These are phyloP conservation scores for Stylosanthes scabra DNA, from an alignment of 331 rosid genomes.

Conservation along the genomic window DNA sequence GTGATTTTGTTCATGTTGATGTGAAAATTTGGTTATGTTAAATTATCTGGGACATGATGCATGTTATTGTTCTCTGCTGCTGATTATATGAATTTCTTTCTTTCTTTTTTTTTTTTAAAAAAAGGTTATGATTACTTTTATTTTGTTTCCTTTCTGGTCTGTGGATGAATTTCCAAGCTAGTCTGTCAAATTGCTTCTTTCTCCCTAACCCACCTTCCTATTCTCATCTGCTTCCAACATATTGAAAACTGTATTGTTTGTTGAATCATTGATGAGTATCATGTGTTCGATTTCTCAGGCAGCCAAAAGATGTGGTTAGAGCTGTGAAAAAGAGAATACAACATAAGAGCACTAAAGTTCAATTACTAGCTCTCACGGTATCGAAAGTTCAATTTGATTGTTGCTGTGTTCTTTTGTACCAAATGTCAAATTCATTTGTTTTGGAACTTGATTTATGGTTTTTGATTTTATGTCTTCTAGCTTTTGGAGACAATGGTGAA, in stretches of 20 bases:
- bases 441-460: constrained; percentile 43
- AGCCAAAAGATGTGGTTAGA: constrained; percentile 95
- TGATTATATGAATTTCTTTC: neutral
- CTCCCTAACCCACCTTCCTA: neutral
- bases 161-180: constrained; percentile 24
- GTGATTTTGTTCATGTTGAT: neutral
- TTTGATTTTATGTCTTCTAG: constrained; percentile 52
- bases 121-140: constrained; percentile 8
- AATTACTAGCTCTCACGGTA: constrained; percentile 90
- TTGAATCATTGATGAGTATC: constrained; percentile 38
- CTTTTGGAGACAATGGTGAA: constrained; percentile 99
- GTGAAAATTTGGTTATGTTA: constrained; percentile 15
- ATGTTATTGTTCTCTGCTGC: constrained; percentile 5
- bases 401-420: constrained; percentile 23
- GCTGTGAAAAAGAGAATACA: constrained; percentile 95
- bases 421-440: constrained; percentile 20
- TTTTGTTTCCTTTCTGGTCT: constrained; percentile 20
- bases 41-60: constrained; percentile 27
- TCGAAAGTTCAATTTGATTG: constrained; percentile 18
- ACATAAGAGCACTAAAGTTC: constrained; percentile 90
- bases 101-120: neutral
- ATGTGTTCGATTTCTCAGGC: constrained; percentile 65
- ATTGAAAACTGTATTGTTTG: neutral
- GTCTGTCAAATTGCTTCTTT: constrained; percentile 17
- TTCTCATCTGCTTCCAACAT: neutral